Base-by-base conservation (phyloP, 2,329 filamentous ascomycete species). In the Exophiala sp. region DNA sequence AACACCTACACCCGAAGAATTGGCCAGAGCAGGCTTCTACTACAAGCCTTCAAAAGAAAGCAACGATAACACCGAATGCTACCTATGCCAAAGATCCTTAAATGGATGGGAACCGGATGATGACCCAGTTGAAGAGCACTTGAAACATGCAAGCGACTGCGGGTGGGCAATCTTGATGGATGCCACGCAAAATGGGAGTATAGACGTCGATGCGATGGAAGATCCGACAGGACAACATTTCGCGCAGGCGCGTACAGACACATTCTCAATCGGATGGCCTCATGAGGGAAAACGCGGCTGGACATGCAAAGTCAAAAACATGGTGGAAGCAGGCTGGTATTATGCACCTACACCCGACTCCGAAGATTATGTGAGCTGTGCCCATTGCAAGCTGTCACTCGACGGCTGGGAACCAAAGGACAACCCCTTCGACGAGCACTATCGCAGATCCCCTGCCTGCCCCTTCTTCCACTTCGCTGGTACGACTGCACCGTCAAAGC, bases 391-490 rank as follows among this genome's bases (percentile, higher is more conserved):
- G 53, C 74, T 97, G 12, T 90, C 87, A 9, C 80, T 99, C 9
- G 92, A 97, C 69, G 91, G 91, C 5, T 99, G 95, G 94, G 94
- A 97, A 67, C 86, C 87, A 1, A 85, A 86, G 55, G 94, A 99
- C 69, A 89, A 95, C 67, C 94, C 94, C 57, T 82, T 87, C 85
- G 85, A 95, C 57, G 94, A 99, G 68, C 94, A 99, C 68, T 84
- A 85, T 64, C 85, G 82, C 50, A 84, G 94, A 62, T 87, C 86
- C 1, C 83, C 89, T 0, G 78, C 86, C 20, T 99, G 94, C 67
- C 78, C 84, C 11, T 97, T 95, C 74, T 97, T 97, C 66, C 72
- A 76, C 1, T 80, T 95, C 24, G 78, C 82, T 76, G 79, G 63
- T 73, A 82, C 65, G 56, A 72, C 78, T 74, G 62, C 68, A 29